Base-by-base conservation (phyloP, 2,329 filamentous ascomycete species). In the Xylariales sp. region DNA sequence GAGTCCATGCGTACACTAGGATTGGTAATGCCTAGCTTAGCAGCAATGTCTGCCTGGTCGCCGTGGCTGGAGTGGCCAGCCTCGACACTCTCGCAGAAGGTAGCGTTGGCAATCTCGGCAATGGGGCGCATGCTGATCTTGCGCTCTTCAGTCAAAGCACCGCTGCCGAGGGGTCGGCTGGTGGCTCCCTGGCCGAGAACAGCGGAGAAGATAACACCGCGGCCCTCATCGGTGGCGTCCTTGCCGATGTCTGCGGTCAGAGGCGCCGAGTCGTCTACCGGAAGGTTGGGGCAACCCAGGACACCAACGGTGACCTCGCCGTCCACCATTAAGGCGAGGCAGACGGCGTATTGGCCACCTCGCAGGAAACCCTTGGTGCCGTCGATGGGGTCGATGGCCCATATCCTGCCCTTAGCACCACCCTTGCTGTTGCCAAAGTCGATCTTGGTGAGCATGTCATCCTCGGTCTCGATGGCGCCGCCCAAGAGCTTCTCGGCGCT, bases 21-120 rank as follows among this genome's bases (percentile, higher is more conserved):
- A 52, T 80, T 81, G 16, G 85, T 91, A 62, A 98, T 95, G 38
- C 89, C 89, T 5, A 98, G 77, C 56, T 81, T 85, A 53, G 78
- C 66, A 6, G 93, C 88, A 55, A 98, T 94, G 51, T 80, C 74
- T 25, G 85, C 87, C 51, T 95, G 87, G 62, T 96, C 88, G 51
- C 78, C 80, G 65, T 98, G 94, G 40, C 85, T 82, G 25, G 88
- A 95, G 72, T 98, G 93, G 13, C 80, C 89, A 5, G 90, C 83
- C 67, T 98, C 93, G 41, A 98, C 91, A 50, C 86, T 89, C 71
- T 98, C 93, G 69, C 93, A 98, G 69, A 98, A 96, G 20, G 87
- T 91, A 14, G 91, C 91, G 46, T 83, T 75, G 14, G 80, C 65
- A 51, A 96, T 82, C 54, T 90, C 80, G 28, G 73, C 66, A 32